Evolutionary conservation across 495 filamentous ascomycete species (phyloP).

Genomic region (Trypethelium eluteriae): DNA sequence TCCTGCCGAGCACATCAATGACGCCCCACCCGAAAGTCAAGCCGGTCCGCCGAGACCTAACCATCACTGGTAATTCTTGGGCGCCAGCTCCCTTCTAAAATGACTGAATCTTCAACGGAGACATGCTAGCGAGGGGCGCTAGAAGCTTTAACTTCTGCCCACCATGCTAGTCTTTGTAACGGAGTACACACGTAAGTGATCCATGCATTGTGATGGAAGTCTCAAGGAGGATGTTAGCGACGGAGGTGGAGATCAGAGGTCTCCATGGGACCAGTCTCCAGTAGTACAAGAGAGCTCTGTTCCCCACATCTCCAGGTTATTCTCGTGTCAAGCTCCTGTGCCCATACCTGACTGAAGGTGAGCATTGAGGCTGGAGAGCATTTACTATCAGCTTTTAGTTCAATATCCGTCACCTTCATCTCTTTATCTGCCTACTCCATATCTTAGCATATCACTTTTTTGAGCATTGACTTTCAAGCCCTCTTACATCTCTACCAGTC

Average conservation of each 20-base stretch:
- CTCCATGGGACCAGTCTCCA: neutral
- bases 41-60: neutral
- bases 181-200: neutral
- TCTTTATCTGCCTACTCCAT: neutral
- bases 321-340: neutral
- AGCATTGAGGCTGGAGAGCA: neutral
- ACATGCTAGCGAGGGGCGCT: neutral
- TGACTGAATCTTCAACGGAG: neutral
- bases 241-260: neutral
- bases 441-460: neutral
- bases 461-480: neutral
- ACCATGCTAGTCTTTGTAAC: neutral
- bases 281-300: slow-evolving; percentile 1
- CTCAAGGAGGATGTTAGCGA: neutral
- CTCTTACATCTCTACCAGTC: neutral
- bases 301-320: neutral
- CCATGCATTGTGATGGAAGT: neutral
- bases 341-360: neutral
- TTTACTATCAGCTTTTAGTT: neutral
- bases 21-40: neutral
- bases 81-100: neutral
- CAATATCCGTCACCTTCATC: neutral
- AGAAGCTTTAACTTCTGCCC: neutral
- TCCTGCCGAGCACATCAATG: neutral
- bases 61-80: neutral